Evolutionary conservation across 2,329 filamentous ascomycete genomes (phyloP).

Genomic region (Calonectria ilicicola): DNA sequence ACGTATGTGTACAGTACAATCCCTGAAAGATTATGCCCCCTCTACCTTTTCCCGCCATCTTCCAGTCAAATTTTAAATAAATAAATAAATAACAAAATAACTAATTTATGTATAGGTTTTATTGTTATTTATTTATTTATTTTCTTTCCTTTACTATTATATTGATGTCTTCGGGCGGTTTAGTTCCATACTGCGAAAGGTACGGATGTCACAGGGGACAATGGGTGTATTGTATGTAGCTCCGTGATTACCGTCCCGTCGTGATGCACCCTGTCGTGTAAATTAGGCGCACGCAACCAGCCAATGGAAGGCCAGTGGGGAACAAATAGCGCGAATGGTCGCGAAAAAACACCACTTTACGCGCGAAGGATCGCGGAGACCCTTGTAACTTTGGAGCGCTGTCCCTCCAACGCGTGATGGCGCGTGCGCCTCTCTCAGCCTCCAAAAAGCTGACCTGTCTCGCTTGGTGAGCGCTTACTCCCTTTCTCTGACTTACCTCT

Average conservation of each 20-base stretch:
- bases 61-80: too few relatives aligned
- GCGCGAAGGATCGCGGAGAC: conserved; percentile 11
- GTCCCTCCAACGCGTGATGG: conserved; percentile 26
- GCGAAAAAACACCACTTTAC: conserved; percentile 24
- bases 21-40: too few relatives aligned
- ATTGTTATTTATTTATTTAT: too few relatives aligned
- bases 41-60: too few relatives aligned
- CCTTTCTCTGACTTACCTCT: conserved; percentile 9
- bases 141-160: too few relatives aligned
- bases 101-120: too few relatives aligned
- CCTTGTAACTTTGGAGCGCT: background rate
- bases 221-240: too few relatives aligned
- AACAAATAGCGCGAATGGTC: background rate
- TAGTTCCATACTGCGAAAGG: too few relatives aligned
- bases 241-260: background rate
- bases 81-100: too few relatives aligned
- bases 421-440: conserved; percentile 29
- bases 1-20: too few relatives aligned
- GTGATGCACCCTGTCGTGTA: background rate
- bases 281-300: background rate
- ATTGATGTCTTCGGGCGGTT: too few relatives aligned
- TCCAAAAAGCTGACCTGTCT: conserved; percentile 16
- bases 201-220: too few relatives aligned
- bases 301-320: background rate
- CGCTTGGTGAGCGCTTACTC: conserved; percentile 1